A percentile compares a stretch with the other conserved stretches of the same genome.
phyloP scores from a whole-genome alignment of 441 rosid species.

The Erodium texanum region DNA sequence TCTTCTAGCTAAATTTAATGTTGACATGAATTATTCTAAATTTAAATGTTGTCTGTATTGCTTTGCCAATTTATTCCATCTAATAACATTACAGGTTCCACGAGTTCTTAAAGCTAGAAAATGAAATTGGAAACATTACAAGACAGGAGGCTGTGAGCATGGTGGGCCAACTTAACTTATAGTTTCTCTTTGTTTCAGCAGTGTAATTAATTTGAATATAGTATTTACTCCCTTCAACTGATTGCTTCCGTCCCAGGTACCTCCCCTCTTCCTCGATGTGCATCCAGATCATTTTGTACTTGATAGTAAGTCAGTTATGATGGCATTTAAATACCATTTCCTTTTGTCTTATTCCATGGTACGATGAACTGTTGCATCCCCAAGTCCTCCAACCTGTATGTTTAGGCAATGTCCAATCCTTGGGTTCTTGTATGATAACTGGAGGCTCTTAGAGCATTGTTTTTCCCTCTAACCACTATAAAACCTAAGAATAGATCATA shows the following conservation, averaged over 20 bases:
- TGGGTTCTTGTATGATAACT: neutral
- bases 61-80: constrained; percentile 14
- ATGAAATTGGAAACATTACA: constrained; percentile 90
- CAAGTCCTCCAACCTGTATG: neutral
- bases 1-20: neutral
- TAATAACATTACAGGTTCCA: constrained; percentile 58
- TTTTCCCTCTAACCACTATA: neutral
- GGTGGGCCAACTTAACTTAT: constrained; percentile 36
- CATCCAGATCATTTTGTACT: constrained; percentile 69
- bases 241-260: constrained; percentile 47
- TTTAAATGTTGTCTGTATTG: neutral
- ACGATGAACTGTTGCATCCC: neutral
- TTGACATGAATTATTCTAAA: neutral
- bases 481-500: neutral
- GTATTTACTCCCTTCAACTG: constrained; percentile 7
- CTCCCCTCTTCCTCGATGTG: constrained; percentile 92
- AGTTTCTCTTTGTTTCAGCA: neutral
- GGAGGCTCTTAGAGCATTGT: neutral
- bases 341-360: neutral
- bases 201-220: neutral
- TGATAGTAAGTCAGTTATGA: constrained; percentile 55
- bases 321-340: constrained; percentile 11
- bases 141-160: constrained; percentile 99
- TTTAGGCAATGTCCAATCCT: neutral
- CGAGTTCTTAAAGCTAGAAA: constrained; percentile 87